A percentile compares a stretch with the other conserved stretches of the same genome.
These are phyloP conservation scores for Marasmius tenuissimus DNA, from an alignment of 1,284 basidiomycete genomes.

Conservation along the genomic window DNA sequence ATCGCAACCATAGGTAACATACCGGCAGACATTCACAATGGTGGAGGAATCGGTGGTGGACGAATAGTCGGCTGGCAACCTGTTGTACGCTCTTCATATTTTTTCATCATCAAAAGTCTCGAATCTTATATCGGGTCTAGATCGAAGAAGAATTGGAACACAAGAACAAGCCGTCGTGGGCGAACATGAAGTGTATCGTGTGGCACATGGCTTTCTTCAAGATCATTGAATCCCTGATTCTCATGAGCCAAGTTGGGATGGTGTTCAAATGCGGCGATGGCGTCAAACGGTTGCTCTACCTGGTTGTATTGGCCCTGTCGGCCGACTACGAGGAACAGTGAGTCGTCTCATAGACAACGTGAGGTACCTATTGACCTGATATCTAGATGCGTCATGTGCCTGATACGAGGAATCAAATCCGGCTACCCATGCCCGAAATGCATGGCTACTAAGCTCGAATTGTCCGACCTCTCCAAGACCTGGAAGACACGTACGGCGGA, in stretches of 20 bases:
- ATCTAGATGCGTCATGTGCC: conserved; percentile 28
- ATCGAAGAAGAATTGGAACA: conserved; percentile 26
- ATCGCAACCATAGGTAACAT: conserved; percentile 38
- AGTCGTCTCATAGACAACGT: conserved; percentile 5
- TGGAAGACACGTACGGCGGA: conserved; percentile 17
- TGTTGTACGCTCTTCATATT: conserved; percentile 34
- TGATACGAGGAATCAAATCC: conserved; percentile 28
- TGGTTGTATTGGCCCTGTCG: conserved; percentile 32
- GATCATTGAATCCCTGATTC: conserved; percentile 25
- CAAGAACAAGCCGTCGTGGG: conserved; percentile 26
- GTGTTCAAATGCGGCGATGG: conserved; percentile 26
- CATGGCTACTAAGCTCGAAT: conserved; percentile 25
- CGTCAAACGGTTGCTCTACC: conserved; percentile 23
- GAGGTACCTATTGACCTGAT: not conserved
- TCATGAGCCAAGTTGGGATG: conserved; percentile 23
- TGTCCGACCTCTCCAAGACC: conserved; percentile 18
- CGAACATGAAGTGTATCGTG: conserved; percentile 31
- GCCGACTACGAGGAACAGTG: conserved; percentile 42
- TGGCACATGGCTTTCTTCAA: conserved; percentile 31
- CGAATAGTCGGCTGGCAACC: conserved; percentile 43
- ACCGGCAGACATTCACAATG: conserved; percentile 35
- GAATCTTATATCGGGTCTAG: conserved; percentile 17
- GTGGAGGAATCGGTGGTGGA: conserved; percentile 35
- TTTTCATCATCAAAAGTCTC: not conserved
- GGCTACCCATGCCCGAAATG: conserved; percentile 34